Conservation (phyloP, 805 yeast species). For the Candida xiaguanensis region DNA sequence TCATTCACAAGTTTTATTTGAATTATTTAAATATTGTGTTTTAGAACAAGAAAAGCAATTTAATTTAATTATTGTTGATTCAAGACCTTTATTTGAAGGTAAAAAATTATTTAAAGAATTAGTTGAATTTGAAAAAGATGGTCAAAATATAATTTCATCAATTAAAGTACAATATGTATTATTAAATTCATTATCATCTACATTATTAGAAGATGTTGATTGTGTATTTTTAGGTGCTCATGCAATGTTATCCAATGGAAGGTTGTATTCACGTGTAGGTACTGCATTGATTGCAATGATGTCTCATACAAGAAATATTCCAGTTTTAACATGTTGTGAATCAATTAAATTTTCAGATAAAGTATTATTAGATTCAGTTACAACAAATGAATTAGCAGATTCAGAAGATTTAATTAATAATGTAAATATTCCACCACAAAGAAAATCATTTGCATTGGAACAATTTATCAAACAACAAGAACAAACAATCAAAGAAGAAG, state of each 20-base stretch:
- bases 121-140: conserved; percentile 26
- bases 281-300: conserved; percentile 91
- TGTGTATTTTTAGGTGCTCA: conserved; percentile 94
- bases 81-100: conserved; percentile 94
- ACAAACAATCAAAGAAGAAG: conserved; percentile 12
- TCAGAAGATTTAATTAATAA: conserved; percentile 59
- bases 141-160: conserved; percentile 16
- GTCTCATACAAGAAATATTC: conserved; percentile 82
- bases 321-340: conserved; percentile 94
- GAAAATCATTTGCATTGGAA: conserved; percentile 61
- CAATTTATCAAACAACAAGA: conserved; percentile 49
- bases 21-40: conserved; percentile 66
- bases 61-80: conserved; percentile 83
- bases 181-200: conserved; percentile 68
- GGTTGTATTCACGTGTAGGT: conserved; percentile 90
- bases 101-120: conserved; percentile 66
- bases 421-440: conserved; percentile 51
- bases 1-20: conserved; percentile 76
- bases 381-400: conserved; percentile 87
- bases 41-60: conserved; percentile 59
- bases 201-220: conserved; percentile 82
- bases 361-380: conserved; percentile 94
- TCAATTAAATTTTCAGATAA: conserved; percentile 90
- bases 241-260: conserved; percentile 93
- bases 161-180: conserved; percentile 75